Evolutionary conservation across 441 rosid species (phyloP).

Genomic region (Capsella rubella): DNA sequence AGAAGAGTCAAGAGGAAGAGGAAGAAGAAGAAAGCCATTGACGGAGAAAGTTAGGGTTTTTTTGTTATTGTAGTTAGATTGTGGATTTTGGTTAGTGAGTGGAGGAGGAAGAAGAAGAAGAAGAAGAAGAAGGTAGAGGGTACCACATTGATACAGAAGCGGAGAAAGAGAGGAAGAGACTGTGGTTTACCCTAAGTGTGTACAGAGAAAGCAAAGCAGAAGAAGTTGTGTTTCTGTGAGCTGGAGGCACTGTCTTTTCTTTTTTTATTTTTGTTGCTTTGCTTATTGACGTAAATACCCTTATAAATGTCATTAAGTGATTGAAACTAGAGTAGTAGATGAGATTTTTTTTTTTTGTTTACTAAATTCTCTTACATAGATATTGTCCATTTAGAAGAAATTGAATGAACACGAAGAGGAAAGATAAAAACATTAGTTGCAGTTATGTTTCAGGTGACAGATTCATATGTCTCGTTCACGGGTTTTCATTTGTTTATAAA

Average conservation of each 20-base stretch:
- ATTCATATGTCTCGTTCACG: slow-evolving; percentile 24
- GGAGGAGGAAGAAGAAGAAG: slow-evolving; percentile 18
- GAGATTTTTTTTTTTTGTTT: not conserved
- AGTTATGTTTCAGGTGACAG: slow-evolving; percentile 41
- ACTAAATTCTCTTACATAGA: not conserved
- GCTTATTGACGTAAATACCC: slow-evolving; percentile 17
- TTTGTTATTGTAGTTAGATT: not conserved
- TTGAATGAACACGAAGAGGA: slow-evolving; percentile 3
- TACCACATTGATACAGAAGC: slow-evolving; percentile 37
- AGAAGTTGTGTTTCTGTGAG: slow-evolving; percentile 40
- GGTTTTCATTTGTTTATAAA: not conserved
- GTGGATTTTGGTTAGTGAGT: slow-evolving; percentile 14
- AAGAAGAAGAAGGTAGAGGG: slow-evolving; percentile 31
- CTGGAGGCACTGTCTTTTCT: slow-evolving; percentile 41
- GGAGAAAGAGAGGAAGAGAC: slow-evolving; percentile 26
- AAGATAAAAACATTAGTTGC: not conserved
- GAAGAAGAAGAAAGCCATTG: slow-evolving; percentile 38
- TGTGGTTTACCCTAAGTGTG: slow-evolving; percentile 26
- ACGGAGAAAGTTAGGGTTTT: slow-evolving; percentile 17
- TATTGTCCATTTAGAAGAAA: slow-evolving; percentile 12
- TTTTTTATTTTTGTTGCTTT: slow-evolving; percentile 6
- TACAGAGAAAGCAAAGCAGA: slow-evolving; percentile 23
- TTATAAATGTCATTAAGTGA: not conserved
- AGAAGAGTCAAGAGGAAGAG: slow-evolving; percentile 37
- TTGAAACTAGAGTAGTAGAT: not conserved